Conservation (phyloP, 2,329 filamentous ascomycete species). For the Hymenoscyphus fraxineus region DNA sequence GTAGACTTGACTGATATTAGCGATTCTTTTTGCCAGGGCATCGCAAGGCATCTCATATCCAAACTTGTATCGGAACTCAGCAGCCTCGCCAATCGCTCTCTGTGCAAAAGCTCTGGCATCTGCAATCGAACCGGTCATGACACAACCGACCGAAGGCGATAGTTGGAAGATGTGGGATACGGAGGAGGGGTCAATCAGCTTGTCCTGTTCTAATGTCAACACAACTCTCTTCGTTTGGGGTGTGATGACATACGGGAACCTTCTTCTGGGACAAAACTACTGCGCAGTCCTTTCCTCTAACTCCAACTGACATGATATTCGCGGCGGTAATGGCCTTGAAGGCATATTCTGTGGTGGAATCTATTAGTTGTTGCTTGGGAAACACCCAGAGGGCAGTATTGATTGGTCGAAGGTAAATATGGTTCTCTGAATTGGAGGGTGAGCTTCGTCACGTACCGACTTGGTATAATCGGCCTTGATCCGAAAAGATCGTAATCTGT, state of each 20-base stretch:
- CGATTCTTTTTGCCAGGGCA: conserved; percentile 90
- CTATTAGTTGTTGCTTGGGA: conserved; percentile 13
- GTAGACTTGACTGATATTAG: conserved; percentile 99
- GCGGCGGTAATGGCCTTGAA: conserved; percentile 99
- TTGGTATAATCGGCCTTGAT: conserved; percentile 98
- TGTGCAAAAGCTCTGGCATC: conserved; percentile 92
- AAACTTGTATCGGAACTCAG: conserved; percentile 97
- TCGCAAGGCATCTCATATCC: conserved; percentile 99
- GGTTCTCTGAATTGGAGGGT: neutral
- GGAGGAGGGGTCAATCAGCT: conserved; percentile 95
- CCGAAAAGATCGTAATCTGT: conserved; percentile 99
- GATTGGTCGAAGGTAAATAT: neutral
- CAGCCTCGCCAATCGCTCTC: conserved; percentile 90
- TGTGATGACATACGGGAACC: conserved; percentile 71
- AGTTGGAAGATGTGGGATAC: conserved; percentile 97
- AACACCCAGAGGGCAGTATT: neutral
- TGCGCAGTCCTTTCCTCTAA: conserved; percentile 94
- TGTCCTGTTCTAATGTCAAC: conserved; percentile 62
- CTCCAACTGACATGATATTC: conserved; percentile 96
- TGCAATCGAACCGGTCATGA: conserved; percentile 98
- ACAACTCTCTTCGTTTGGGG: conserved; percentile 5
- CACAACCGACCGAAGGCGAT: conserved; percentile 92
- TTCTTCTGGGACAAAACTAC: conserved; percentile 99
- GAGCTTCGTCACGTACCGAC: conserved; percentile 67
- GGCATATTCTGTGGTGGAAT: conserved; percentile 76